Conservation (phyloP, 2,329 filamentous ascomycete genomes). For the Calcarisporium arbuscula region DNA sequence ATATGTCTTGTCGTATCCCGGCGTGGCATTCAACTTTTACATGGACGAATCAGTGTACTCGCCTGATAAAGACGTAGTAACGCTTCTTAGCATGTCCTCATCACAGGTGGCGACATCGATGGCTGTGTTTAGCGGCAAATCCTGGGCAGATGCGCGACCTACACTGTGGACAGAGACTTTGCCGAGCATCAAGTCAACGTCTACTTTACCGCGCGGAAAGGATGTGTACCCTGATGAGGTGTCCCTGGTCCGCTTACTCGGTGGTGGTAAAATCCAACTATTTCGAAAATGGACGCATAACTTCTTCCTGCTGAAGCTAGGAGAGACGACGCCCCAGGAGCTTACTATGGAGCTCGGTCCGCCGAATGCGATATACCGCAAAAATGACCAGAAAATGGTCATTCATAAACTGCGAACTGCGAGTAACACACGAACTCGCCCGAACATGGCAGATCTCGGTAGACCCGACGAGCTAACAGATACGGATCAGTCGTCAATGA, state of each 20-base stretch:
- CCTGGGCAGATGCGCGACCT: conserved; percentile 78
- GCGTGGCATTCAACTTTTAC: conserved; percentile 87
- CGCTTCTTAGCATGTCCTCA: conserved; percentile 71
- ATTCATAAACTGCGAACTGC: conserved; percentile 64
- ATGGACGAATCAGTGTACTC: conserved; percentile 70
- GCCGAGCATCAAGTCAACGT: conserved; percentile 66
- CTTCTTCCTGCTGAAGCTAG: conserved; percentile 66
- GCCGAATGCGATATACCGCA: conserved; percentile 88
- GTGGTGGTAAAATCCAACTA: conserved; percentile 72
- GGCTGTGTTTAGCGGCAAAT: conserved; percentile 84
- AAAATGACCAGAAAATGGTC: conserved; percentile 81
- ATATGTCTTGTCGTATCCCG: conserved; percentile 91
- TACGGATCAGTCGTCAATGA: conserved; percentile 68
- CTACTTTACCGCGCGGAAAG: conserved; percentile 62
- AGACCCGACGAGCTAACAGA: conserved; percentile 57
- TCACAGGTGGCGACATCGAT: conserved; percentile 75
- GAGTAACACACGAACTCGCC: conserved; percentile 43
- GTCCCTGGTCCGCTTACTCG: conserved; percentile 70
- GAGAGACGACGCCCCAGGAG: conserved; percentile 87
- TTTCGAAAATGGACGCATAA: conserved; percentile 62
- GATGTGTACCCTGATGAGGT: conserved; percentile 86
- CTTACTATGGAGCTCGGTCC: conserved; percentile 85
- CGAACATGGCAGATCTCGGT: conserved; percentile 35
- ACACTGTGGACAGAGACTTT: conserved; percentile 70
- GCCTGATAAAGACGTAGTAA: conserved; percentile 72